Evolutionary conservation across 2,329 filamentous ascomycete species (phyloP).

Genomic region (Fusarium verticillioides): DNA sequence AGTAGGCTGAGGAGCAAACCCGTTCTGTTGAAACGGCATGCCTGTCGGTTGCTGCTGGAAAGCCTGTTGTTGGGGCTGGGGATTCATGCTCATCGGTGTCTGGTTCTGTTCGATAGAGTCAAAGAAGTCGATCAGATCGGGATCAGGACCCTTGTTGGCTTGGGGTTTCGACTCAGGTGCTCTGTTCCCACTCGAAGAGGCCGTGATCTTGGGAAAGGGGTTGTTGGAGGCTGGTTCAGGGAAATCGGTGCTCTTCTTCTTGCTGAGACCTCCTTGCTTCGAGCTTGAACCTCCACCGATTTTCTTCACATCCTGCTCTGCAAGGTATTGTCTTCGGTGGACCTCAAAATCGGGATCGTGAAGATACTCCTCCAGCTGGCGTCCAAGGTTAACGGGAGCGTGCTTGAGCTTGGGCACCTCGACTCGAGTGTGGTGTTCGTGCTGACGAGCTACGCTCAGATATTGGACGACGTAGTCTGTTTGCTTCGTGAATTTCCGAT

Average conservation of each 20-base stretch:
- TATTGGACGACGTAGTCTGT: slow-evolving; percentile 95
- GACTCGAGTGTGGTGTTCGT: slow-evolving; percentile 90
- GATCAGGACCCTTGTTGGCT: slow-evolving; percentile 71
- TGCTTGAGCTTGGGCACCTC: slow-evolving; percentile 98
- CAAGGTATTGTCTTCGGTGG: slow-evolving; percentile 90
- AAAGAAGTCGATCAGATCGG: slow-evolving; percentile 93
- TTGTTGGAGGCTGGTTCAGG: slow-evolving; percentile 57
- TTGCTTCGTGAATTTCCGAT: slow-evolving; percentile 90
- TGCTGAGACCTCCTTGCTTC: slow-evolving; percentile 46
- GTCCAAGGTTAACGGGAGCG: slow-evolving; percentile 89
- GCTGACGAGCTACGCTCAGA: slow-evolving; percentile 85
- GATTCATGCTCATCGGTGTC: slow-evolving; percentile 69
- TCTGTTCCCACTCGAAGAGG: slow-evolving; percentile 49
- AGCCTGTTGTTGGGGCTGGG: slow-evolving; percentile 51
- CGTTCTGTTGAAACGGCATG: slow-evolving; percentile 39
- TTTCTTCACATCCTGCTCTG: slow-evolving; percentile 81
- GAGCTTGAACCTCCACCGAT: slow-evolving; percentile 53
- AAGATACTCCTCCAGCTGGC: slow-evolving; percentile 92
- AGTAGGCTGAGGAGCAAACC: slow-evolving; percentile 49
- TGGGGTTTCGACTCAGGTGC: slow-evolving; percentile 56
- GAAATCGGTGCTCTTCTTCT: slow-evolving; percentile 51
- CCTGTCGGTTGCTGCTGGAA: slow-evolving; percentile 46
- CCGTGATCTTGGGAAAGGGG: slow-evolving; percentile 50
- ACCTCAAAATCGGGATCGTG: slow-evolving; percentile 95
- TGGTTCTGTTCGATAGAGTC: slow-evolving; percentile 92